Base-by-base conservation (phyloP, 1,284 basidiomycete genomes). In the Coniferiporia sulphurascens region DNA sequence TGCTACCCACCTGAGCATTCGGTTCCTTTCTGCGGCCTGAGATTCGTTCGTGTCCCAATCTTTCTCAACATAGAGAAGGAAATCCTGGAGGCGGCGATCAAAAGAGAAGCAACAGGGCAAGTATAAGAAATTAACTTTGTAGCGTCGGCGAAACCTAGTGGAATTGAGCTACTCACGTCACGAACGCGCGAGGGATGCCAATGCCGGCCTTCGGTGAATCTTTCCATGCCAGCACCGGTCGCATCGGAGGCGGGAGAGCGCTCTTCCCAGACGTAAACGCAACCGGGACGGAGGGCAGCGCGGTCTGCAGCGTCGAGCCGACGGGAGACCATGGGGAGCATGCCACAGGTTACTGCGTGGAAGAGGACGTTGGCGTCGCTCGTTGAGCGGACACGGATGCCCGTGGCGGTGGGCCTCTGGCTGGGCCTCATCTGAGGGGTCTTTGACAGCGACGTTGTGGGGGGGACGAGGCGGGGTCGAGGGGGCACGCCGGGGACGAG, bases 241-340 rank as follows among this genome's bases (percentile, higher is more conserved):
- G 70, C 70, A 55, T 75, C 74, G 46, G 71, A 69, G n/a, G 64
- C 64, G 2, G 64, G 63, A 35, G 65, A 63, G 36, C 74, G 73
- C 58, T 77, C 76, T 63, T 78, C 76, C 77, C 77, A 79, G 53
- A 79, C 76, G 64, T 77, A 79, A 59, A 78, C 73, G 63, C 72
- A 73, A 51, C 77, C 77, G 8, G 76, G 67, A 17, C 67, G 66
- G 48, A 79, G 69, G 3, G 70, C 69, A 50, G 73, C 69, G 6
- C 77, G 70, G 61, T 79, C 77, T 45, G 76, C 76, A 61, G 74
- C 74, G 62, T 76, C 75, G 55, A 78, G 73, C 12, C 77, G 74
- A 46, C 76, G 74, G 36, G 62, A 61, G 60, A 77, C 72, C 70
- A 77, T 74, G 48, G 72, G 71, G 35, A 72, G 66, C 10, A 68